phyloP scores from a whole-genome alignment of 306 rosid species.

The Cucurbita moschata region DNA sequence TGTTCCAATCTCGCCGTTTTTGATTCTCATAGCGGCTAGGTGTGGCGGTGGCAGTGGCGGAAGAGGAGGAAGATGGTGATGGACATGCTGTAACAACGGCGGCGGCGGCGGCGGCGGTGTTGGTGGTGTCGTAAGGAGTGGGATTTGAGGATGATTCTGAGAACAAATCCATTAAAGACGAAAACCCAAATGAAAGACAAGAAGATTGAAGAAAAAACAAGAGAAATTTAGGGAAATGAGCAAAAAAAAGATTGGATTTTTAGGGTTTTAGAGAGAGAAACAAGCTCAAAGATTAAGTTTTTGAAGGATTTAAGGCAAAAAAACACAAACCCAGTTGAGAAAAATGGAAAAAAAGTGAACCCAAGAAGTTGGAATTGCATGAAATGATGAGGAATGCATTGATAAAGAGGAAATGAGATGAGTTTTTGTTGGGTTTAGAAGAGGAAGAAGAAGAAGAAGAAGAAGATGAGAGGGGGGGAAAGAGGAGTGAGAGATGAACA shows the following conservation, averaged over 20 bases:
- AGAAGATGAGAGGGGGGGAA: neutral
- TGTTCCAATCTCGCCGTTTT: constrained; percentile 90
- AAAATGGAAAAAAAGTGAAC: neutral
- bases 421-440: neutral
- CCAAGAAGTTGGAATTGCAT: constrained; percentile 1
- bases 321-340: neutral
- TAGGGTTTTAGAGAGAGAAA: too few relatives aligned
- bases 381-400: neutral
- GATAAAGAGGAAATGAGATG: neutral
- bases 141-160: constrained; percentile 29
- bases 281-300: too few relatives aligned
- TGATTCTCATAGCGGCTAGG: constrained; percentile 92
- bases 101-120: constrained; percentile 2
- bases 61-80: neutral
- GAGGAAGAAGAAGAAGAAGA: neutral
- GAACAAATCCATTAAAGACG: constrained; percentile 35
- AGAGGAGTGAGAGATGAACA: constrained; percentile 11
- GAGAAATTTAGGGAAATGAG: neutral
- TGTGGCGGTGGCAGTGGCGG: constrained; percentile 13
- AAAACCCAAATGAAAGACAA: neutral
- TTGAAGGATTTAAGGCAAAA: neutral
- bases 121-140: constrained; percentile 1
- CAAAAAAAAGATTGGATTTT: too few relatives aligned
- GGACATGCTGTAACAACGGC: neutral
- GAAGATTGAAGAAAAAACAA: neutral